These are phyloP conservation scores for Starmerella scarabaei DNA, from an alignment of 805 yeast genomes.

Conservation along the genomic window DNA sequence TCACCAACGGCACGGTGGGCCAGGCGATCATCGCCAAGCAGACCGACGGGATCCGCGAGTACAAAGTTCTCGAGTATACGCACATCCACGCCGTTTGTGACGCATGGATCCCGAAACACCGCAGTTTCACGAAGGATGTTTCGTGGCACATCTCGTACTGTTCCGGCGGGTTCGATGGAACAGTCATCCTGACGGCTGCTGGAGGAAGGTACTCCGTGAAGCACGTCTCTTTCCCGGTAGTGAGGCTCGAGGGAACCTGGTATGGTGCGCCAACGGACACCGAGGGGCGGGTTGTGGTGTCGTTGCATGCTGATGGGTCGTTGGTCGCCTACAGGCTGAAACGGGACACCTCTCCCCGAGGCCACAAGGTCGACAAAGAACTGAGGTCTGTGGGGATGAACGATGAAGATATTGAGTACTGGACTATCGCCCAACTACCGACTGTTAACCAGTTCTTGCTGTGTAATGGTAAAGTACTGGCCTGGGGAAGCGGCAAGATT, in stretches of 20 bases:
- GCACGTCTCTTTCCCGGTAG: slow-evolving; percentile 3
- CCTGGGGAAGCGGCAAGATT: neutral
- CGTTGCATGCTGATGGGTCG: slow-evolving; percentile 6
- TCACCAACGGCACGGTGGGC: slow-evolving; percentile 20
- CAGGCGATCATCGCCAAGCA: slow-evolving; percentile 20
- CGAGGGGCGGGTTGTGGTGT: slow-evolving; percentile 11
- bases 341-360: too few species aligned
- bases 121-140: slow-evolving; percentile 5
- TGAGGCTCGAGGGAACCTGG: slow-evolving; percentile 12
- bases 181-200: slow-evolving; percentile 5
- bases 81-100: slow-evolving; percentile 21
- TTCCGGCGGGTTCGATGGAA: slow-evolving; percentile 16
- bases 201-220: neutral
- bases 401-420: too few species aligned
- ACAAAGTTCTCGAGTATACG: slow-evolving; percentile 15
- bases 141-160: slow-evolving; percentile 7
- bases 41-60: slow-evolving; percentile 21
- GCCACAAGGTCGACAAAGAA: too few species aligned
- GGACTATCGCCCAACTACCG: too few species aligned
- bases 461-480: too few species aligned
- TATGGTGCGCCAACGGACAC: slow-evolving; percentile 7
- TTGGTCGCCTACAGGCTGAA: neutral
- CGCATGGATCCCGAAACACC: slow-evolving; percentile 21
- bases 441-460: too few species aligned
- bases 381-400: too few species aligned